Conservation (phyloP, 192 early-diverging fungal species). For the Coemansia furcata region DNA sequence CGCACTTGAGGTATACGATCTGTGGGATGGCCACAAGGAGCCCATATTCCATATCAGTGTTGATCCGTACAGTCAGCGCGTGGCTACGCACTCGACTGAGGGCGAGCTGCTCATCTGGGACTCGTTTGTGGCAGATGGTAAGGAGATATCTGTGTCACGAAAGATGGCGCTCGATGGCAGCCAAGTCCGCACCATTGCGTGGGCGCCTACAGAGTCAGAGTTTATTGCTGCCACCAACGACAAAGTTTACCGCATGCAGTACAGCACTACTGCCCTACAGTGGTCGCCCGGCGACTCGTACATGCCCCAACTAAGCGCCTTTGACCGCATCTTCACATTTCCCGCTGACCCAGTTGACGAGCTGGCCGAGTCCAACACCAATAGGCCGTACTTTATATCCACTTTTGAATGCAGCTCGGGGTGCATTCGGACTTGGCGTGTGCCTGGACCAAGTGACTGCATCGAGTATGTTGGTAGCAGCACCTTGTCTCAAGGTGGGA, state of each 20-base stretch:
- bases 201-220: slow-evolving; percentile 46
- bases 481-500: slow-evolving; percentile 3
- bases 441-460: slow-evolving; percentile 3
- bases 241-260: slow-evolving; percentile 34
- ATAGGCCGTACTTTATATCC: slow-evolving; percentile 39
- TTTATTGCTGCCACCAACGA: slow-evolving; percentile 49
- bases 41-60: slow-evolving; percentile 52
- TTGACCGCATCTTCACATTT: slow-evolving; percentile 51
- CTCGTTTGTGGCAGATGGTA: slow-evolving; percentile 6
- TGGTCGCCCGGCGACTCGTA: slow-evolving; percentile 31
- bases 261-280: slow-evolving; percentile 12
- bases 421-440: slow-evolving; percentile 41
- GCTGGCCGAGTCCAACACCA: background rate
- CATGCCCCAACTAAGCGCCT: slow-evolving; percentile 24
- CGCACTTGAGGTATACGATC: slow-evolving; percentile 10
- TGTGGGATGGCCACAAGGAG: slow-evolving; percentile 53
- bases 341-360: slow-evolving; percentile 11
- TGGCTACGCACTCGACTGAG: slow-evolving; percentile 46
- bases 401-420: slow-evolving; percentile 17
- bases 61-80: slow-evolving; percentile 44
- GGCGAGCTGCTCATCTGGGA: slow-evolving; percentile 53
- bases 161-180: slow-evolving; percentile 42
- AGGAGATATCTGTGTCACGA: slow-evolving; percentile 17
- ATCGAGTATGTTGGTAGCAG: slow-evolving; percentile 25
- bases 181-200: slow-evolving; percentile 47